Percentiles rank a stretch among this genome's conserved stretches.
Conservation (phyloP, 345 rosid genomes). For the Populus tremula region DNA sequence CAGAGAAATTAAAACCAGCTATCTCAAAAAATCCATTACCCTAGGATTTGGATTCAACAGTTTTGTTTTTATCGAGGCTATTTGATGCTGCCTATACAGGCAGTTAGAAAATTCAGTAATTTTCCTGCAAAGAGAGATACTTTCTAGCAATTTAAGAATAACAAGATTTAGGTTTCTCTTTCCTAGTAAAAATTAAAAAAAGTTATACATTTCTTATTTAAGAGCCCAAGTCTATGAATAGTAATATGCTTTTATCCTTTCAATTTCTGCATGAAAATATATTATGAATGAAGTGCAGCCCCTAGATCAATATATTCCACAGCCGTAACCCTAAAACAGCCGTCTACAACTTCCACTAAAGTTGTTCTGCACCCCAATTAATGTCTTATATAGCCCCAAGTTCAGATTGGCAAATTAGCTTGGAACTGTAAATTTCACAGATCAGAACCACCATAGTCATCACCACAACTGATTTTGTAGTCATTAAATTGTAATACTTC, state of each 20-base stretch:
- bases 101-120: not conserved
- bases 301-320: not conserved
- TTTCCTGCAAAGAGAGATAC: not conserved
- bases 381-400: not conserved
- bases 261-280: not conserved
- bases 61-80: not conserved
- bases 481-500: not conserved
- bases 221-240: not conserved
- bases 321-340: not conserved
- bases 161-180: not conserved
- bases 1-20: not conserved
- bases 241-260: not conserved
- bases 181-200: not conserved
- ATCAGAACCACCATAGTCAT: no score
- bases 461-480: no score
- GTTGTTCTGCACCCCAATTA: not conserved
- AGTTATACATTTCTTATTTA: not conserved
- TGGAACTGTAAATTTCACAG: not conserved
- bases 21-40: not conserved
- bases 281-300: not conserved
- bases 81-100: not conserved
- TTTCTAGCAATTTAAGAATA: not conserved
- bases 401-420: not conserved
- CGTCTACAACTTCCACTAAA: not conserved
- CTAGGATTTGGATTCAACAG: not conserved